Conservation (phyloP, 2,329 filamentous ascomycete genomes). For the Tympanopsis confertula region DNA sequence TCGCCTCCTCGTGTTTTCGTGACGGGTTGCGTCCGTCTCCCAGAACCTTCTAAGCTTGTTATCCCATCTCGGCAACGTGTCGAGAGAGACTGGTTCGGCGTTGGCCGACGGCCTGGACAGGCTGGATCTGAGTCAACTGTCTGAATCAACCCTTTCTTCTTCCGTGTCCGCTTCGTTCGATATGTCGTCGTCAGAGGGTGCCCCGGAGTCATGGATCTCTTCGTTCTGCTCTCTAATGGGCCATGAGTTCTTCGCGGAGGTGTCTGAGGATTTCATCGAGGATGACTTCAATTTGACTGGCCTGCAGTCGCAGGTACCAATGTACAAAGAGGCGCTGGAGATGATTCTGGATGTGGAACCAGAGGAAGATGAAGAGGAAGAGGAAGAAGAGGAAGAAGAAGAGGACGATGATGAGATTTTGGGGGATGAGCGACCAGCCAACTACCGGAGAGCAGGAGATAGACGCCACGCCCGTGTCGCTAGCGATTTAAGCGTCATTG, state of each 20-base stretch:
- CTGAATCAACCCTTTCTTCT: slow-evolving; percentile 25
- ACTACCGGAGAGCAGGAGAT: neutral
- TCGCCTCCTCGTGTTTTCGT: too few species aligned
- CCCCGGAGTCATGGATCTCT: slow-evolving; percentile 59
- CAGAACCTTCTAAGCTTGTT: too few species aligned
- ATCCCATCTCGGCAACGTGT: slow-evolving; percentile 25
- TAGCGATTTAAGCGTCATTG: slow-evolving; percentile 61
- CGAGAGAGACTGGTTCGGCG: slow-evolving; percentile 27
- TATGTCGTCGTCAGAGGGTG: slow-evolving; percentile 1
- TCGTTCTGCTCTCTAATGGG: slow-evolving; percentile 65
- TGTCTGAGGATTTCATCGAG: slow-evolving; percentile 69
- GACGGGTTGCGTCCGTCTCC: too few species aligned
- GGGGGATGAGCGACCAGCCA: slow-evolving; percentile 30
- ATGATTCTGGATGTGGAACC: slow-evolving; percentile 72
- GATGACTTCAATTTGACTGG: slow-evolving; percentile 73
- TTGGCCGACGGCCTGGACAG: slow-evolving; percentile 32
- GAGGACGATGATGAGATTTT: slow-evolving; percentile 18
- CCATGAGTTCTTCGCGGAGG: slow-evolving; percentile 70
- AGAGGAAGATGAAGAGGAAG: slow-evolving; percentile 37
- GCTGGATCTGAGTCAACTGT: slow-evolving; percentile 30
- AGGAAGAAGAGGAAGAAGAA: slow-evolving; percentile 33
- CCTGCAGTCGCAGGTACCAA: slow-evolving; percentile 61
- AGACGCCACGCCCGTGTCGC: slow-evolving; percentile 50
- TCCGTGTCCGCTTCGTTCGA: slow-evolving; percentile 6
- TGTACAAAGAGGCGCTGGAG: slow-evolving; percentile 70